These are phyloP conservation scores for Fonsecaea nubica DNA, from an alignment of 2,329 filamentous ascomycete genomes.

Conservation along the genomic window DNA sequence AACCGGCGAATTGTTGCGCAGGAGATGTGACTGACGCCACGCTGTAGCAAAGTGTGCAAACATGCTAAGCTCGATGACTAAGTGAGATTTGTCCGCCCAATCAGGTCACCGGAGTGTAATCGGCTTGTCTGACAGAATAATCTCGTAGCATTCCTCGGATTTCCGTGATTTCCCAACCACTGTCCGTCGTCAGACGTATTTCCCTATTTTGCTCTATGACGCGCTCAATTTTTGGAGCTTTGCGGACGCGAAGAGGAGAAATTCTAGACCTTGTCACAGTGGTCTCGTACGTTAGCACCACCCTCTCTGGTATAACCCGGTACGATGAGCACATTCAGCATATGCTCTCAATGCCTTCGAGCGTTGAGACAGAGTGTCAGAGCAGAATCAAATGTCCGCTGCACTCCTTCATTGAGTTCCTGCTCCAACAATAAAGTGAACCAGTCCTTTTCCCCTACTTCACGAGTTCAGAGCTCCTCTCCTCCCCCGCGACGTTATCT, in stretches of 20 bases:
- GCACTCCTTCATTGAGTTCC: background rate
- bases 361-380: constrained; percentile 31
- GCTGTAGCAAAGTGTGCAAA: constrained; percentile 8
- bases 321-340: constrained; percentile 30
- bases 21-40: background rate
- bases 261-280: background rate
- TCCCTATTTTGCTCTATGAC: constrained; percentile 26
- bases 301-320: background rate
- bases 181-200: background rate
- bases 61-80: background rate
- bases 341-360: constrained; percentile 38
- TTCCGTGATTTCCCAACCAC: background rate
- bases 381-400: constrained; percentile 12
- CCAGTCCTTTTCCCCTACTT: constrained; percentile 8
- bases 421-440: constrained; percentile 1
- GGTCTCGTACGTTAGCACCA: background rate
- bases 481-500: constrained; percentile 18
- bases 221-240: constrained; percentile 22
- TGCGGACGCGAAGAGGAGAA: constrained; percentile 13
- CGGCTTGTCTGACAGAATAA: background rate
- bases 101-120: background rate
- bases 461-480: background rate
- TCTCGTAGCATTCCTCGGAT: background rate
- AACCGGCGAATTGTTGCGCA: background rate
- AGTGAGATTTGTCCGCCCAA: background rate